Evolutionary conservation across 208 protist genomes (phyloP).

Genomic region (Acanthamoeba triangularis): DNA sequence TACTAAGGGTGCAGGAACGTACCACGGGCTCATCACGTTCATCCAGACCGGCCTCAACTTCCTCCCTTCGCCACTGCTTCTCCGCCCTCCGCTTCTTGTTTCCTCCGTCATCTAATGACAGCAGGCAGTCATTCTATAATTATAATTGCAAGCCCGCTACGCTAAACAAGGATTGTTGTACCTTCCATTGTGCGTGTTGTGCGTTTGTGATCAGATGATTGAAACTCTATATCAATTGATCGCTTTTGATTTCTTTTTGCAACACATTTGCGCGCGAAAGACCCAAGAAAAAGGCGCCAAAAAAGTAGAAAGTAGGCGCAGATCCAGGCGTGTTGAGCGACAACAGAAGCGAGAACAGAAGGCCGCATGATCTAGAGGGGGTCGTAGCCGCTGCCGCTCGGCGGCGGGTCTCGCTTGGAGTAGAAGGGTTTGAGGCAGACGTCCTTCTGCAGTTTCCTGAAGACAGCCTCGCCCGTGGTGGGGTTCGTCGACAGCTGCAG

Average conservation of each 20-base stretch:
- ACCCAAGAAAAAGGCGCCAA: too few species aligned
- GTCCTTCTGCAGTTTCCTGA: conserved; percentile 75
- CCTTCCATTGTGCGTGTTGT: too few species aligned
- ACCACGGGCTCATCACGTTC: conserved; percentile 41
- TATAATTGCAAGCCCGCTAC: too few species aligned
- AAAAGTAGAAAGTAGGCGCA: too few species aligned
- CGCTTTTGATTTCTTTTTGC: too few species aligned
- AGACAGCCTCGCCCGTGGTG: conserved; percentile 71
- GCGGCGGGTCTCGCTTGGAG: conserved; percentile 71
- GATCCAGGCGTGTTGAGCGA: too few species aligned
- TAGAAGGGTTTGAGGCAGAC: conserved; percentile 76
- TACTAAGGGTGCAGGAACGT: background rate
- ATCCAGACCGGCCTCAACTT: conserved; percentile 35
- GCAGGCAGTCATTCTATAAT: too few species aligned
- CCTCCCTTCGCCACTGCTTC: conserved; percentile 61
- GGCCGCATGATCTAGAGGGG: background rate
- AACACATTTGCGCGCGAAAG: too few species aligned
- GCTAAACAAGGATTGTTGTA: too few species aligned
- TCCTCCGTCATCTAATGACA: background rate
- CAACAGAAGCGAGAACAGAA: too few species aligned
- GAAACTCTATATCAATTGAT: too few species aligned
- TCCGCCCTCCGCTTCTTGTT: conserved; percentile 33
- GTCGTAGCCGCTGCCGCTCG: conserved; percentile 75
- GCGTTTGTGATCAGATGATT: too few species aligned
- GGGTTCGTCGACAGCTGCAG: conserved; percentile 74